Base-by-base conservation (phyloP, 2,329 filamentous ascomycete species). In the Curvularia sp. region DNA sequence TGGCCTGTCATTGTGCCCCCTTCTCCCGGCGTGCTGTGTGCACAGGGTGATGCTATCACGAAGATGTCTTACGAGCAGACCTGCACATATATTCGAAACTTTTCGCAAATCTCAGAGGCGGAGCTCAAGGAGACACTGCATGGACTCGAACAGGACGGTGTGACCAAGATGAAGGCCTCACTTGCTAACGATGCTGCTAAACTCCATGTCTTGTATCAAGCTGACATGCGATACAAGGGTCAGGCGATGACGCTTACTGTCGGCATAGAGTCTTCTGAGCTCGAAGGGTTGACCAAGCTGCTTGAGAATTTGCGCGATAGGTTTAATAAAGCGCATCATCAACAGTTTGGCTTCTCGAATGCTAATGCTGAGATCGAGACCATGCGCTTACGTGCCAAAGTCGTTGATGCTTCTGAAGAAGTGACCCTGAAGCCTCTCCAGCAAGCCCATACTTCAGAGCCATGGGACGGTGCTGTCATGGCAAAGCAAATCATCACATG, bases 1-100 rank as follows among this genome's bases (percentile, higher is more conserved):
- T 84, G 80, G 79, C 82, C 82, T 4, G 81, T 84, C n/a, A 83
- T 84, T n/a, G 73, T 84, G 2, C 82, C 82, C 10, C 81, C 79
- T 1, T 80, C 80, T 1, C 82, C 82, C 4, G 82, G 82, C 22
- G 80, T 82, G 9, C 70, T 84, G 0, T 84, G 82, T 58, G 82
- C 82, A 2, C 79, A 81, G 54, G 82, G 82, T 0, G 82, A 84
- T 70, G 80, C 78, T 3, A 82, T 79, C 0, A 84, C 82, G 0
- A 81, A 81, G 61, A 77, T 84, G 63, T 79, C 79, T 41, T 80
- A 82, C 49, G 79, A 81, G 42, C 74, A 81, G 53, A 82, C 80
- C 2, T 71, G 72, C 53, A 81, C 81, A 0, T 83, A 79, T 51
- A 83, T 83, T 59, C 76, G 78, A 18, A 42, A 76, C 1, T 75